Evolutionary conservation across 2,329 filamentous ascomycete species (phyloP).

Genomic region (Botryosphaeria agaves): DNA sequence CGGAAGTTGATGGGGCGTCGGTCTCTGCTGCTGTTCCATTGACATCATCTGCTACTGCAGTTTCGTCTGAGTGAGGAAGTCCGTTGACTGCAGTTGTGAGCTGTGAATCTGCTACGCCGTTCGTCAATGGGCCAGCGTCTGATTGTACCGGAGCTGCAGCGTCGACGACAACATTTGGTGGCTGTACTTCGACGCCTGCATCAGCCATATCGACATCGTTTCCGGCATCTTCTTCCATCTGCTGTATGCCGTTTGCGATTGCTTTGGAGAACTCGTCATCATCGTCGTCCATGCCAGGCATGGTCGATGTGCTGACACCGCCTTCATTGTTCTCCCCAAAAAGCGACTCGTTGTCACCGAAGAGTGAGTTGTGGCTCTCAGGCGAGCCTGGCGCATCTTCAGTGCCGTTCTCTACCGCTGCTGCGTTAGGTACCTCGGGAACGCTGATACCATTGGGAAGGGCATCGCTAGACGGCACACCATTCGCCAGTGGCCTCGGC

Average conservation of each 20-base stretch:
- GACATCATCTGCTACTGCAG: conserved; percentile 3
- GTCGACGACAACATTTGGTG: conserved; percentile 9
- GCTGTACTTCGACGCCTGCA: conserved; percentile 23
- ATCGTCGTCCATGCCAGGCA: conserved; percentile 52
- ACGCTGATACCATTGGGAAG: conserved; percentile 35
- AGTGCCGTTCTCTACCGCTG: conserved; percentile 20
- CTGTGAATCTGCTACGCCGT: conserved; percentile 1
- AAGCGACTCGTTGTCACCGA: conserved; percentile 61
- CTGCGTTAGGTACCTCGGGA: conserved; percentile 18
- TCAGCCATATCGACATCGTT: conserved; percentile 28
- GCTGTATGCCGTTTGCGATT: conserved; percentile 39
- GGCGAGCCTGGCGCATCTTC: conserved; percentile 47
- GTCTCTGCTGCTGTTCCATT: conserved; percentile 1
- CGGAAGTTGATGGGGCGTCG: conserved; percentile 35
- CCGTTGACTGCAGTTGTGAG: conserved; percentile 21
- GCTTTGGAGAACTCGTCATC: conserved; percentile 67
- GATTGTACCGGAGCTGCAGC: not conserved
- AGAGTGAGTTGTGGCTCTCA: conserved; percentile 67
- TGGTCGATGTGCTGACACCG: conserved; percentile 29
- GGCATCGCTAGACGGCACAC: too few species aligned
- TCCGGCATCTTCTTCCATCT: conserved; percentile 23
- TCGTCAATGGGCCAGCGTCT: not conserved
- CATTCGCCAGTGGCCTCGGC: too few species aligned
- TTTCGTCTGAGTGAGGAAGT: conserved; percentile 33
- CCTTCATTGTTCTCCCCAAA: conserved; percentile 66